Evolutionary conservation across 2,329 filamentous ascomycete genomes (phyloP).

Genomic region (Paraconiothyrium sp.): DNA sequence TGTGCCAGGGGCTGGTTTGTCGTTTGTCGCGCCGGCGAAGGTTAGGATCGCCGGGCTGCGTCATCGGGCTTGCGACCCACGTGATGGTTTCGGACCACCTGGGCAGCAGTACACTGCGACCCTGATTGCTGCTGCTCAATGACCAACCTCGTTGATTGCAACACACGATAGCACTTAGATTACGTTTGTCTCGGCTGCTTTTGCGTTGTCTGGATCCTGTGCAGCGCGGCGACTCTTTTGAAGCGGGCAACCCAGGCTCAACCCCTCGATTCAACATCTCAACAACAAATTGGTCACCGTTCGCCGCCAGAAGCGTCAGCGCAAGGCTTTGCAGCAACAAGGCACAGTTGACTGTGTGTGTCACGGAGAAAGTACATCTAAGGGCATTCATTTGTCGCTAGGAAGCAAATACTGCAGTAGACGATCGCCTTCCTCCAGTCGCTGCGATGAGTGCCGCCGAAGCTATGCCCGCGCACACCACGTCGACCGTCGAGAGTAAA

Average conservation of each 20-base stretch:
- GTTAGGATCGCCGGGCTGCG: constrained; percentile 21
- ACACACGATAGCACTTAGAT: not conserved
- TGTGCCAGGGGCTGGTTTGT: constrained; percentile 19
- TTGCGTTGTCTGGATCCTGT: not conserved
- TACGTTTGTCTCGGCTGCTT: not conserved
- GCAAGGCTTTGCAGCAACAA: not conserved
- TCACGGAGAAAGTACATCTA: not conserved
- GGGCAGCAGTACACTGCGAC: not conserved
- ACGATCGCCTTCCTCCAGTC: not conserved
- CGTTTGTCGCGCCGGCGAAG: constrained; percentile 19
- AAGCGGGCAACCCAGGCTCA: constrained; percentile 6
- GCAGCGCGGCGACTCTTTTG: constrained; percentile 11
- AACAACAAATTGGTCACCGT: constrained; percentile 6
- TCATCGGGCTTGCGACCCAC: constrained; percentile 21
- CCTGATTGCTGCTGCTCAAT: constrained; percentile 1
- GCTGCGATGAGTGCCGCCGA: constrained; percentile 36
- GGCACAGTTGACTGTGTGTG: not conserved
- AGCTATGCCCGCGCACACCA: constrained; percentile 19
- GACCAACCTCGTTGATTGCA: not conserved
- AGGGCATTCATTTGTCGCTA: not conserved
- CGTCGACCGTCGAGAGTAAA: constrained; percentile 31
- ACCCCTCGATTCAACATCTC: constrained; percentile 18
- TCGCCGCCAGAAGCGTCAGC: not conserved
- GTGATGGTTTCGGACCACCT: constrained; percentile 10
- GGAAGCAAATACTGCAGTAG: not conserved